Base-by-base conservation (phyloP, 441 rosid genomes). In the Populus hybrid region DNA sequence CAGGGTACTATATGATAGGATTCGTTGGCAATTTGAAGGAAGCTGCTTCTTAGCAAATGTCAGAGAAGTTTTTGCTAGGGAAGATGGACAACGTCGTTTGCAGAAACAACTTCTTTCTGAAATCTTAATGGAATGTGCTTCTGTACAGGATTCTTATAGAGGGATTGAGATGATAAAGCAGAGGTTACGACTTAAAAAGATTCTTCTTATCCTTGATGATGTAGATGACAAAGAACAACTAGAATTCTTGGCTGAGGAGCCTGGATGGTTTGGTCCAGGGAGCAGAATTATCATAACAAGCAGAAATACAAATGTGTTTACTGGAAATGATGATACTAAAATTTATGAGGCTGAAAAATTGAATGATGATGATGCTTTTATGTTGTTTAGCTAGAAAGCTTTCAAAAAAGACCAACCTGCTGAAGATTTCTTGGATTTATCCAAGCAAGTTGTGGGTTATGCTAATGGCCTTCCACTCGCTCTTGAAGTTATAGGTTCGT, bases 401-500 rank as follows among this genome's bases (percentile, higher is more conserved):
- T 28, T 28, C 2, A 28, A 28, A 28, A 28, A 28, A 0, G 30
- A 28, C 30, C 30, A 2, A 0, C 30, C 30, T 28, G 30, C 3
- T 28, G 30, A 28, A 28, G 30, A 28, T 28, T 28, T 28, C 30
- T 0, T 28, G 30, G 30, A 28, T 0, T 3, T 28, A 28, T 28
- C 30, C 3, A 28, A 28, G 30, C 3, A 28, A 28, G 30, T 28
- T 28, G 3, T 28, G 30, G 30, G 30, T 28, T 28, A 28, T 28
- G 30, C 3, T 28, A 28, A 28, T 28, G 30, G 30, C 30, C 30
- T 28, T 28, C 30, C 30, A 28, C 30, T 28, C 0, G 30, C 0
- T 28, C 3, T 80, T 11, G 71, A 50, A 65, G 82, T 80, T 34
- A 53, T 80, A 26, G 76, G 82, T 8, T 24, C 57, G 4, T 77